These are phyloP conservation scores for Rhypophila decipiens DNA, from an alignment of 495 filamentous ascomycete genomes.

Conservation along the genomic window DNA sequence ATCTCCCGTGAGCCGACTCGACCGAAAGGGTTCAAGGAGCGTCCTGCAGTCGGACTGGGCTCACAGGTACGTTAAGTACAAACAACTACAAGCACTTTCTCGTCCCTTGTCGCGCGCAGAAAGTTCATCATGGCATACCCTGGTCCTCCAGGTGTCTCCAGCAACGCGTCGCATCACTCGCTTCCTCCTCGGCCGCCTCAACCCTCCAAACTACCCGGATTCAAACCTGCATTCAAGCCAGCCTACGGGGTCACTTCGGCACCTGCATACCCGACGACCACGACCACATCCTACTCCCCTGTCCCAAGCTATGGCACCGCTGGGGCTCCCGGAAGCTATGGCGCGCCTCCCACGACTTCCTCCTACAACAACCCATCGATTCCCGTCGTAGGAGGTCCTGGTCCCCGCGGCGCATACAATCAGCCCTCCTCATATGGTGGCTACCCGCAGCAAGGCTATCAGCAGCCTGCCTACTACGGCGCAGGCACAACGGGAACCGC, in stretches of 20 bases:
- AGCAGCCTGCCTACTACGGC: conserved; percentile 34
- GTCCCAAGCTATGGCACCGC: conserved; percentile 23
- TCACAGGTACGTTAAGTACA: conserved; percentile 44
- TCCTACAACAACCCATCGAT: conserved; percentile 28
- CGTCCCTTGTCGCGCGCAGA: conserved; percentile 38
- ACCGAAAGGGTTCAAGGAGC: neutral
- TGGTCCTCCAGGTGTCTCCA: conserved; percentile 79
- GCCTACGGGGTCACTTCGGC: conserved; percentile 4
- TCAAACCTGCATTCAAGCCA: conserved; percentile 51
- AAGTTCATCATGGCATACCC: conserved; percentile 94
- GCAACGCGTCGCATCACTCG: conserved; percentile 49
- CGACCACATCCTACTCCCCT: conserved; percentile 15
- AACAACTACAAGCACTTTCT: conserved; percentile 16
- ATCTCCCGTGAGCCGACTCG: neutral
- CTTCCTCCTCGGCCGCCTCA: conserved; percentile 82
- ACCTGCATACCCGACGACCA: conserved; percentile 23
- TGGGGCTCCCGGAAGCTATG: conserved; percentile 31
- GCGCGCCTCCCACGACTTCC: conserved; percentile 25
- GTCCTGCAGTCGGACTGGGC: conserved; percentile 15
- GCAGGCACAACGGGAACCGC: conserved; percentile 10
- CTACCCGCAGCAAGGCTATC: conserved; percentile 31
- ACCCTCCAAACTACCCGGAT: conserved; percentile 51
- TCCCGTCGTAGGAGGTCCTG: conserved; percentile 24
- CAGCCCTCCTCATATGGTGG: conserved; percentile 31
- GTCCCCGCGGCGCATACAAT: conserved; percentile 25